phyloP scores from a whole-genome alignment of 2,329 filamentous ascomycete genomes.

The Talaromyces sp. region DNA sequence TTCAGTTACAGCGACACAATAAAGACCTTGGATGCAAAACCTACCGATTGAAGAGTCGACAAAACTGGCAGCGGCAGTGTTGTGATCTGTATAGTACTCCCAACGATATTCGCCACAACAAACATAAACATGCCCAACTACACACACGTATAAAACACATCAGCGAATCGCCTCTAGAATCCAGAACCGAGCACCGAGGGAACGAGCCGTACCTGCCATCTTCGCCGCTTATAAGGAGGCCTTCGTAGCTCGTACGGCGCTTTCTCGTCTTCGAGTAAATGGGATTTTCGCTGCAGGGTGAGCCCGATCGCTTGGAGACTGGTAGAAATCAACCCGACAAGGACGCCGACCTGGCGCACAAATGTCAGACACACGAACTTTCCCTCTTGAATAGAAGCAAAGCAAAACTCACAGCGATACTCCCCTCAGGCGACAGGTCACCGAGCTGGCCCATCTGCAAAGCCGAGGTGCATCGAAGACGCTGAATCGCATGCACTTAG shows the following conservation, averaged over 20 bases:
- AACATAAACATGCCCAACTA: constrained; percentile 92
- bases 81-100: constrained; percentile 95
- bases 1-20: neutral
- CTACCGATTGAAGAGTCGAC: constrained; percentile 80
- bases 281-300: constrained; percentile 94
- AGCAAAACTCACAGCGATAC: constrained; percentile 59
- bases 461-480: constrained; percentile 30
- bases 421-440: constrained; percentile 71
- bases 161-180: constrained; percentile 7
- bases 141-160: constrained; percentile 1
- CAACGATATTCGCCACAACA: constrained; percentile 85
- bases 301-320: constrained; percentile 92
- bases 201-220: constrained; percentile 66
- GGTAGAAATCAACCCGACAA: constrained; percentile 88
- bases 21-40: constrained; percentile 11
- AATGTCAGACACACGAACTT: neutral
- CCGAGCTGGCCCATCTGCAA: constrained; percentile 62
- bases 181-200: neutral
- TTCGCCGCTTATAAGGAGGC: constrained; percentile 79
- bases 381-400: neutral
- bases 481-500: constrained; percentile 6
- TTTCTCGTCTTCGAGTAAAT: constrained; percentile 96
- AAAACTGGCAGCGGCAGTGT: constrained; percentile 89
- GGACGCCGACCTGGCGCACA: constrained; percentile 69
- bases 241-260: constrained; percentile 68